These are phyloP conservation scores for Kluyveromyces sp. DNA, from an alignment of 1,139 yeast species.

Conservation along the genomic window DNA sequence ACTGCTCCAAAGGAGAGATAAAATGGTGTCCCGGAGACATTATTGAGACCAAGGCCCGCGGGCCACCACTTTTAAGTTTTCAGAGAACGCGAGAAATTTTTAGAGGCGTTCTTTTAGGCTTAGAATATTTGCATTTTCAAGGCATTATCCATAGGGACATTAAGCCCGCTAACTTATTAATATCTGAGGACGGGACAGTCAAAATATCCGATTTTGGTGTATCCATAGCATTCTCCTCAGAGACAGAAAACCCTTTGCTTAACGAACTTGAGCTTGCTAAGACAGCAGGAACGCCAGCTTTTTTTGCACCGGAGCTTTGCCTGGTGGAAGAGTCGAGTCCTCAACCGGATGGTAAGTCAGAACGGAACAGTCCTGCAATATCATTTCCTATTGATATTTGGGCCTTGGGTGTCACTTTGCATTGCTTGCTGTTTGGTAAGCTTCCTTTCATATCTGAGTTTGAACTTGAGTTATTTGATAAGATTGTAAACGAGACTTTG, in stretches of 20 bases:
- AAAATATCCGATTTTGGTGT: conserved; percentile 97
- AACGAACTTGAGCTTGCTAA: conserved; percentile 80
- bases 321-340: conserved; percentile 25
- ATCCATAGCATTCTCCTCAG: conserved; percentile 66
- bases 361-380: conserved; percentile 33
- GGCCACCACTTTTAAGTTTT: conserved; percentile 58
- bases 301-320: conserved; percentile 36
- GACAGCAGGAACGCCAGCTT: conserved; percentile 89
- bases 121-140: conserved; percentile 87
- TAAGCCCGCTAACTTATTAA: conserved; percentile 88
- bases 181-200: conserved; percentile 65
- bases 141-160: conserved; percentile 96
- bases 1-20: conserved; percentile 87
- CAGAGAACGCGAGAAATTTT: conserved; percentile 64
- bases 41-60: conserved; percentile 40
- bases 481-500: conserved; percentile 60
- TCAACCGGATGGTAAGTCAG: conserved; percentile 21
- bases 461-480: conserved; percentile 80
- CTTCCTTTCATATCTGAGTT: conserved; percentile 88
- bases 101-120: conserved; percentile 80
- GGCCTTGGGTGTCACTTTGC: conserved; percentile 93
- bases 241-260: conserved; percentile 35
- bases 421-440: conserved; percentile 79
- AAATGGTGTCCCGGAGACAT: conserved; percentile 51
- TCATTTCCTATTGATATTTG: conserved; percentile 75